A percentile compares a stretch with the other conserved stretches of the same genome.
Evolutionary conservation across 805 yeast species (phyloP).

Genomic region (Phaffomyces thermotolerans): DNA sequence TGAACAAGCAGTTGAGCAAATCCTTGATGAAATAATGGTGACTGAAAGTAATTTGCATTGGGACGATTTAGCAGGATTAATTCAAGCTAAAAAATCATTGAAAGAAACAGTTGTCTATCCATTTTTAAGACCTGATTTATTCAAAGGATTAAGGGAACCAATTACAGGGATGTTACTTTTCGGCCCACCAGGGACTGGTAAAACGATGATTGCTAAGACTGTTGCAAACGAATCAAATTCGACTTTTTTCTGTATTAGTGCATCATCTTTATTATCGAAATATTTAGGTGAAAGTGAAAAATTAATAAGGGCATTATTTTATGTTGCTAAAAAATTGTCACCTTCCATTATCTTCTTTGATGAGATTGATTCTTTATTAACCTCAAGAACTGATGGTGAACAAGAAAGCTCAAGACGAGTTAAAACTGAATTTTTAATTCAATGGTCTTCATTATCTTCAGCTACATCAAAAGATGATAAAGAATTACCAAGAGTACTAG

Average conservation of each 20-base stretch:
- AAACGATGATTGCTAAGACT: slow-evolving; percentile 94
- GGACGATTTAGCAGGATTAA: slow-evolving; percentile 94
- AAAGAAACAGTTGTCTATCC: slow-evolving; percentile 97
- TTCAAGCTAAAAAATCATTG: slow-evolving; percentile 77
- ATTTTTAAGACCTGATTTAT: slow-evolving; percentile 86
- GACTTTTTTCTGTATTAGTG: slow-evolving; percentile 86
- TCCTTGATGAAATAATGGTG: slow-evolving; percentile 79
- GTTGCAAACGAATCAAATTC: slow-evolving; percentile 94
- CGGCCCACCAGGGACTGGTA: slow-evolving; percentile 99
- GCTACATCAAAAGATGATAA: slow-evolving; percentile 60
- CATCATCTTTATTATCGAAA: slow-evolving; percentile 83
- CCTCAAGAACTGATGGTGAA: slow-evolving; percentile 65
- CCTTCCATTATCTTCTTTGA: slow-evolving; percentile 94
- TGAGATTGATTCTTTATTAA: slow-evolving; percentile 87
- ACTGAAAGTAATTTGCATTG: slow-evolving; percentile 88
- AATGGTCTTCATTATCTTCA: slow-evolving; percentile 88
- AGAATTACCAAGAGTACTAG: slow-evolving; percentile 62
- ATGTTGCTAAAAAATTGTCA: slow-evolving; percentile 74
- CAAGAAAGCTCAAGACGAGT: slow-evolving; percentile 86
- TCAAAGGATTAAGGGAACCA: slow-evolving; percentile 87
- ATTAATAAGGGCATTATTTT: slow-evolving; percentile 80
- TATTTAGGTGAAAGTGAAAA: slow-evolving; percentile 92
- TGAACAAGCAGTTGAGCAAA: slow-evolving; percentile 69
- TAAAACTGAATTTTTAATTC: slow-evolving; percentile 87
- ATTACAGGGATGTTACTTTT: slow-evolving; percentile 92